phyloP scores from a whole-genome alignment of 1,139 yeast species.

The Pichia sp. region DNA sequence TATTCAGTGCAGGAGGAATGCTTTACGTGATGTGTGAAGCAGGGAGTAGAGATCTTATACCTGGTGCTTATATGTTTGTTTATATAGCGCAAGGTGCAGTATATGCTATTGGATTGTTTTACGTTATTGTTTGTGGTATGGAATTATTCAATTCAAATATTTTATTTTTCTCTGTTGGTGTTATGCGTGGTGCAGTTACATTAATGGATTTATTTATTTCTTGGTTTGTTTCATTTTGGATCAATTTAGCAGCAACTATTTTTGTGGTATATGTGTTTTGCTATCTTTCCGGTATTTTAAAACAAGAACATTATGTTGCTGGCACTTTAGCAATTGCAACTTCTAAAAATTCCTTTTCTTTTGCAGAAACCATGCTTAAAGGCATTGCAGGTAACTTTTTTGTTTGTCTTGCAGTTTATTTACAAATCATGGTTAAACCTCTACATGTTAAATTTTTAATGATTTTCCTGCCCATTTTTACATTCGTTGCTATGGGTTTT shows the following conservation, averaged over 20 bases:
- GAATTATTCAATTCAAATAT: constrained; percentile 71
- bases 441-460: constrained; percentile 68
- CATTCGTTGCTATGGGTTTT: constrained; percentile 69
- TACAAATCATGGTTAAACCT: constrained; percentile 74
- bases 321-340: constrained; percentile 46
- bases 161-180: constrained; percentile 60
- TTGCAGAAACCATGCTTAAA: constrained; percentile 54
- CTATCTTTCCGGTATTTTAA: constrained; percentile 45
- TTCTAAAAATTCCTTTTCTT: constrained; percentile 39
- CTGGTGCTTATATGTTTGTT: constrained; percentile 44
- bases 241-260: constrained; percentile 56
- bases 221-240: constrained; percentile 64
- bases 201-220: constrained; percentile 55
- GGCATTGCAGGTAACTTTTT: constrained; percentile 72
- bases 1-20: constrained; percentile 73
- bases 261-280: constrained; percentile 62
- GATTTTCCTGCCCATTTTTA: constrained; percentile 61
- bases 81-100: constrained; percentile 48
- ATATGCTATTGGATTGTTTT: constrained; percentile 66
- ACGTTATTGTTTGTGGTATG: constrained; percentile 66
- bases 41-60: constrained; percentile 38
- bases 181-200: constrained; percentile 63
- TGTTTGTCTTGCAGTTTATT: constrained; percentile 66
- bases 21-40: constrained; percentile 52
- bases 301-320: constrained; percentile 33